These are phyloP conservation scores for Ostreobium quekettii DNA, from an alignment of 139 green algal genomes.

Conservation along the genomic window DNA sequence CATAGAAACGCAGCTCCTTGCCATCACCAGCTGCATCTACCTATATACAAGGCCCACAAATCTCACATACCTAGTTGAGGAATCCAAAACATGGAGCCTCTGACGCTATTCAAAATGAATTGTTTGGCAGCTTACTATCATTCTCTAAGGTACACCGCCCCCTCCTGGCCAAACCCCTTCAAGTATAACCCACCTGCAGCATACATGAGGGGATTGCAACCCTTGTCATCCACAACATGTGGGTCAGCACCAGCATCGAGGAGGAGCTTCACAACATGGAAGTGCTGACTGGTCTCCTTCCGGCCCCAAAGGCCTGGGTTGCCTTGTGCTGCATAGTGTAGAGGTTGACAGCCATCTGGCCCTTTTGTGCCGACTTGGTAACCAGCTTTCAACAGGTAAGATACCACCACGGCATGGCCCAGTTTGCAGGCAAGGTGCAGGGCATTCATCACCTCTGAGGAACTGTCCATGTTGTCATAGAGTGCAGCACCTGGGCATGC, in stretches of 20 bases:
- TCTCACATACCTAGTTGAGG: too few relatives aligned
- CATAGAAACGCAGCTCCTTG: too few relatives aligned
- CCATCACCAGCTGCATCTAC: too few relatives aligned
- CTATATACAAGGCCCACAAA: too few relatives aligned
- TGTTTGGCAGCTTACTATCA: too few relatives aligned
- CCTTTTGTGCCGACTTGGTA: constrained; percentile 2
- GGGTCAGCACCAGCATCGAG: constrained; percentile 2
- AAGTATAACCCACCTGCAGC: constrained; percentile 15
- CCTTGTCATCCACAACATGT: neutral
- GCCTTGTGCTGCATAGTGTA: constrained; percentile 19
- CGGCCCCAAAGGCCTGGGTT: neutral
- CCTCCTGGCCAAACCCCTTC: too few relatives aligned
- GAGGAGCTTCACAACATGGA: constrained; percentile 16
- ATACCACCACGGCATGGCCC: constrained; percentile 3
- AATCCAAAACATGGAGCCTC: too few relatives aligned
- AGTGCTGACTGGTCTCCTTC: neutral
- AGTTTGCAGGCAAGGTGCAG: constrained; percentile 13
- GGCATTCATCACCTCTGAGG: neutral
- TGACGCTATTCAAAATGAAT: too few relatives aligned
- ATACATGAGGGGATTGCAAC: constrained; percentile 26
- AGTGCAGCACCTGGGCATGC: neutral
- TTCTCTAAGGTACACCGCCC: too few relatives aligned
- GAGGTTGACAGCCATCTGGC: neutral
- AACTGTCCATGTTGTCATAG: constrained; percentile 6
- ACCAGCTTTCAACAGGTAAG: constrained; percentile 21